phyloP scores from a whole-genome alignment of 805 yeast species.

The Saccharomycopsis selenospora region DNA sequence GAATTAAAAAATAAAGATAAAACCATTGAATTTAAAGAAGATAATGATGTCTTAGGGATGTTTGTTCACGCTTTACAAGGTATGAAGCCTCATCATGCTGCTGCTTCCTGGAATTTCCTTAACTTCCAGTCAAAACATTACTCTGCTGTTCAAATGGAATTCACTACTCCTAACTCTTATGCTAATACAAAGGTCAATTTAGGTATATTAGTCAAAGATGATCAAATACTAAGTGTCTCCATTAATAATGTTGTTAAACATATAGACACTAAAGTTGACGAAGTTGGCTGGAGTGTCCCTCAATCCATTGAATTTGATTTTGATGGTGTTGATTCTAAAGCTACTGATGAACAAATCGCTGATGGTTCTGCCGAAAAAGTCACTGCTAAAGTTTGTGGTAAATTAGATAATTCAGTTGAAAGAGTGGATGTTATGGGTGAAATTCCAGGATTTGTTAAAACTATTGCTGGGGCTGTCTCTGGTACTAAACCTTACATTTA shows the following conservation, averaged over 20 bases:
- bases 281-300: slow-evolving; percentile 91
- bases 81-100: slow-evolving; percentile 99
- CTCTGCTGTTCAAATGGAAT: slow-evolving; percentile 87
- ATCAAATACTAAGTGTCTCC: slow-evolving; percentile 58
- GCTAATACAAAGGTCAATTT: slow-evolving; percentile 73
- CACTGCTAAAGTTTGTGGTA: slow-evolving; percentile 51
- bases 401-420: slow-evolving; percentile 58
- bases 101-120: slow-evolving; percentile 91
- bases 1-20: slow-evolving; percentile 22
- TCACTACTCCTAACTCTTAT: slow-evolving; percentile 87
- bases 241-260: slow-evolving; percentile 61
- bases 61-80: slow-evolving; percentile 96
- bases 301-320: slow-evolving; percentile 52
- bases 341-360: slow-evolving; percentile 37
- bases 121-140: slow-evolving; percentile 74
- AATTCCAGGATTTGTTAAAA: slow-evolving; percentile 89
- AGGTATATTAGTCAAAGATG: slow-evolving; percentile 63
- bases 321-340: slow-evolving; percentile 40
- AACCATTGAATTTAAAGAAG: slow-evolving; percentile 29
- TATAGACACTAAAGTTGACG: slow-evolving; percentile 50
- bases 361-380: slow-evolving; percentile 32
- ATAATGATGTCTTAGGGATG: slow-evolving; percentile 50
- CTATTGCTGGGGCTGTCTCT: slow-evolving; percentile 86
- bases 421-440: slow-evolving; percentile 98
- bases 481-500: slow-evolving; percentile 97